Conservation (phyloP, 2,329 filamentous ascomycete genomes). For the Chrysosporium keratinophilum region DNA sequence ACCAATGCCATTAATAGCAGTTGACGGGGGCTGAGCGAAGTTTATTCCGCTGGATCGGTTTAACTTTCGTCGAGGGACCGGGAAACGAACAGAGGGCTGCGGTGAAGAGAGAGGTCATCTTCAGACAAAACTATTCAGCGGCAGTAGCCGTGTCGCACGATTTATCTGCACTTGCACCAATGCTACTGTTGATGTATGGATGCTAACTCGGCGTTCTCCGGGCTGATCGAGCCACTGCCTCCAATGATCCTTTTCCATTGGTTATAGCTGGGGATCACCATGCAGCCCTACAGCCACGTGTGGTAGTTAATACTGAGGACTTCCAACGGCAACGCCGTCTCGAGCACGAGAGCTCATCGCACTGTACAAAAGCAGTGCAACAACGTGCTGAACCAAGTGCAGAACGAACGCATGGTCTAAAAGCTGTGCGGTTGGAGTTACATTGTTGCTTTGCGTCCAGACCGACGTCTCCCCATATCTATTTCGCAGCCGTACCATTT, state of each 20-base stretch:
- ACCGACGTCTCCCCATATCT: not conserved
- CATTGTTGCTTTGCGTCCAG: not conserved
- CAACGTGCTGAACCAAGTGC: not conserved
- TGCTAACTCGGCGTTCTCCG: slow-evolving; percentile 1
- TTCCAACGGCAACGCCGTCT: not conserved
- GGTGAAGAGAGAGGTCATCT: too few relatives aligned
- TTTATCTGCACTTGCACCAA: not conserved
- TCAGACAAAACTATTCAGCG: too few relatives aligned
- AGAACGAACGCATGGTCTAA: not conserved
- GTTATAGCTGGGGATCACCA: not conserved
- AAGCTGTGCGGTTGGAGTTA: not conserved
- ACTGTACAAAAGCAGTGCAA: not conserved
- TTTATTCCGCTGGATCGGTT: too few relatives aligned
- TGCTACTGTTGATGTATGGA: not conserved
- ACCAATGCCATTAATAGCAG: not conserved
- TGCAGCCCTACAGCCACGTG: slow-evolving; percentile 9
- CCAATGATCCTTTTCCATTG: not conserved
- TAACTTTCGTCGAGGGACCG: too few relatives aligned
- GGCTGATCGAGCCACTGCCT: not conserved
- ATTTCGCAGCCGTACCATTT: not conserved
- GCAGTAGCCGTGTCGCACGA: too few relatives aligned
- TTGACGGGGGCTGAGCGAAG: too few relatives aligned
- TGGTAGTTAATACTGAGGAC: not conserved
- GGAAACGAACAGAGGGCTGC: too few relatives aligned
- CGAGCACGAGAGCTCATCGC: not conserved